Percentiles rank a stretch among this genome's conserved stretches.
Conservation (phyloP, 1,284 basidiomycete genomes). For the Takashimella koratensis region DNA sequence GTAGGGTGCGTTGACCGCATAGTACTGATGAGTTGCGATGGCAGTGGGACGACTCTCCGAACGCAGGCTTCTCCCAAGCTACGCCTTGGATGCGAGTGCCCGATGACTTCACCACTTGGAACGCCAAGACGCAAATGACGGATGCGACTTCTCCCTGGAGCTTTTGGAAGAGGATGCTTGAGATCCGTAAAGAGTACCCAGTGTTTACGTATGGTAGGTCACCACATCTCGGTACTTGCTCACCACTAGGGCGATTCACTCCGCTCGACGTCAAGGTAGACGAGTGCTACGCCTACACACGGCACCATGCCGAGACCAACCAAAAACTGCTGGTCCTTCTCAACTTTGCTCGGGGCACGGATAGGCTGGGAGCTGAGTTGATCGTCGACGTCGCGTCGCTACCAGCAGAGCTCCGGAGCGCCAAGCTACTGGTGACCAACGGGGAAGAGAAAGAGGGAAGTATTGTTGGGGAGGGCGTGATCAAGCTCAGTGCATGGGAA, state of each 20-base stretch:
- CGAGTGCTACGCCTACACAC: constrained; percentile 59
- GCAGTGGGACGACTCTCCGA: constrained; percentile 58
- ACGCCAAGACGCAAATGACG: constrained; percentile 55
- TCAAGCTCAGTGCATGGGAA: neutral
- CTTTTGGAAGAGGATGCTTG: constrained; percentile 61
- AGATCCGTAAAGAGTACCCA: constrained; percentile 56
- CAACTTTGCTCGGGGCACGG: constrained; percentile 50
- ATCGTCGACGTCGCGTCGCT: neutral
- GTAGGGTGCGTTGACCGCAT: neutral
- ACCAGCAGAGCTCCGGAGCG: neutral
- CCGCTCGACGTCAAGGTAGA: constrained; percentile 54
- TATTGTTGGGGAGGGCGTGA: neutral
- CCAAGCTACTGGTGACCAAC: neutral
- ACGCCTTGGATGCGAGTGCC: constrained; percentile 73
- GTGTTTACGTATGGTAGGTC: constrained; percentile 38
- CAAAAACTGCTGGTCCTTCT: constrained; percentile 53
- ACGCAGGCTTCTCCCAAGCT: constrained; percentile 62
- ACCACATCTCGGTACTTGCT: neutral
- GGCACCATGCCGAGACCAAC: constrained; percentile 23
- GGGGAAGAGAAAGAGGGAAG: neutral
- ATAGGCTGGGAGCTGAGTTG: neutral
- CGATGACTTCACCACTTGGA: constrained; percentile 63
- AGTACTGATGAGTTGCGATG: neutral
- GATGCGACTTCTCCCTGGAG: constrained; percentile 56
- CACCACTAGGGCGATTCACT: constrained; percentile 61